Conservation (phyloP, 805 yeast species). For the Candida silvicultrix region DNA sequence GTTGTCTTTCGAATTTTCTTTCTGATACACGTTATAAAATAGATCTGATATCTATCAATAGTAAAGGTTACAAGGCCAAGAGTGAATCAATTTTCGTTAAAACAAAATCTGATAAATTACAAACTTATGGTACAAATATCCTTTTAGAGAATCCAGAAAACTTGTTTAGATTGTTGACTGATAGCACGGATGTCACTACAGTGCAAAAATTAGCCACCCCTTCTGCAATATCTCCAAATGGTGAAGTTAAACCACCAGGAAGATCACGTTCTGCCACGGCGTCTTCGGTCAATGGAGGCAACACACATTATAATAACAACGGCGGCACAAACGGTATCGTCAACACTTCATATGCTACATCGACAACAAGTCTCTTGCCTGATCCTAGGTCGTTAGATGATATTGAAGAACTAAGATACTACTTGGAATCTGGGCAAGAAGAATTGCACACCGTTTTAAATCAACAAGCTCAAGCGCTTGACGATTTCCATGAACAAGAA, state of each 20-base stretch:
- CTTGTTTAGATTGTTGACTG: slow-evolving; percentile 27
- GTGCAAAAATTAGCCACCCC: slow-evolving; percentile 15
- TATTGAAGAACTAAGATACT: slow-evolving; percentile 35
- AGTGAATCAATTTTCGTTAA: slow-evolving; percentile 34
- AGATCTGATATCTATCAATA: slow-evolving; percentile 36
- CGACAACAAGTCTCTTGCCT: slow-evolving; percentile 9
- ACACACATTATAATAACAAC: slow-evolving; percentile 1
- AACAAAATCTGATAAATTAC: slow-evolving; percentile 25
- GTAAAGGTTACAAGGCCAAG: slow-evolving; percentile 32
- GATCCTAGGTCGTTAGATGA: slow-evolving; percentile 26
- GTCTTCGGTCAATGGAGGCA: slow-evolving; percentile 12
- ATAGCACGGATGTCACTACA: slow-evolving; percentile 25
- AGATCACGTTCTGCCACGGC: slow-evolving; percentile 32
- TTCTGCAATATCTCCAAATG: slow-evolving; percentile 12
- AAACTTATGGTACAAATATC: slow-evolving; percentile 12
- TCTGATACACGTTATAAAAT: slow-evolving; percentile 34
- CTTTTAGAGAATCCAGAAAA: slow-evolving; percentile 33
- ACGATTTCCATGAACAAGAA: slow-evolving; percentile 34
- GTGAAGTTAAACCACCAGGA: slow-evolving; percentile 15
- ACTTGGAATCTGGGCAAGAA: slow-evolving; percentile 35
- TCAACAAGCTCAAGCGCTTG: slow-evolving; percentile 26
- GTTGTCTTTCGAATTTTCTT: slow-evolving; percentile 25
- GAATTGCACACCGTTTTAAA: slow-evolving; percentile 30
- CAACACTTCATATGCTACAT: background rate
- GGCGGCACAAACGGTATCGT: slow-evolving; percentile 7